These are phyloP conservation scores for Globisporangium echinulatum DNA, from an alignment of 352 stramenopile genomes.

Conservation along the genomic window DNA sequence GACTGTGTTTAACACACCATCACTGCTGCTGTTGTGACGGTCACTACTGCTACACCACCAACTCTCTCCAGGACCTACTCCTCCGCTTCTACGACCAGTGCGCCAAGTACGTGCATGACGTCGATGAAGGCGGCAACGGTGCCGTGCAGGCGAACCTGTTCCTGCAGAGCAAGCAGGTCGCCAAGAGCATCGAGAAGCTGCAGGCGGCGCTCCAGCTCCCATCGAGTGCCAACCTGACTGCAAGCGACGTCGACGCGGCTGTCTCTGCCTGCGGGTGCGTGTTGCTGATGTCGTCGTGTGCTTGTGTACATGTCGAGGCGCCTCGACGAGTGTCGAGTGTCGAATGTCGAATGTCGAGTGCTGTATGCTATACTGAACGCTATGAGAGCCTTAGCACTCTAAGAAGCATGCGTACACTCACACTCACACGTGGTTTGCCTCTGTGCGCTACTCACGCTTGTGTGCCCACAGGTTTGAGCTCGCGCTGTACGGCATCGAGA, in stretches of 20 bases:
- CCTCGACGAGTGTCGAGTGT: too few species aligned
- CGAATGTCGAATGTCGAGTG: too few species aligned
- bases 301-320: too few species aligned
- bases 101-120: conserved; percentile 34
- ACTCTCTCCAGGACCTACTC: conserved; percentile 39
- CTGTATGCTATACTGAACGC: too few species aligned
- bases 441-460: too few species aligned
- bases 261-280: conserved; percentile 38
- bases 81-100: conserved; percentile 58
- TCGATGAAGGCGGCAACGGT: conserved; percentile 31
- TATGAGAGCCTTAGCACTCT: conserved; percentile 23
- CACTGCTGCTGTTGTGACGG: too few species aligned
- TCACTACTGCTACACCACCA: too few species aligned
- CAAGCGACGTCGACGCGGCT: conserved; percentile 23
- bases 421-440: too few species aligned
- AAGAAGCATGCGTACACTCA: too few species aligned
- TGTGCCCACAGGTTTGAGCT: too few species aligned
- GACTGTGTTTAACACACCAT: too few species aligned
- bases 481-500: too few species aligned
- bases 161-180: conserved; percentile 18
- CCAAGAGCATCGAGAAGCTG: conserved; percentile 10
- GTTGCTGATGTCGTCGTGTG: neutral
- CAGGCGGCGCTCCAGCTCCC: conserved; percentile 7
- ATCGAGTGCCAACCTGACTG: conserved; percentile 11
- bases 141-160: conserved; percentile 21